Evolutionary conservation across 768 basidiomycete species (phyloP), one percentile per base, ranked within the genome.

Genomic region (Trichaptum fuscoviolaceum): DNA sequence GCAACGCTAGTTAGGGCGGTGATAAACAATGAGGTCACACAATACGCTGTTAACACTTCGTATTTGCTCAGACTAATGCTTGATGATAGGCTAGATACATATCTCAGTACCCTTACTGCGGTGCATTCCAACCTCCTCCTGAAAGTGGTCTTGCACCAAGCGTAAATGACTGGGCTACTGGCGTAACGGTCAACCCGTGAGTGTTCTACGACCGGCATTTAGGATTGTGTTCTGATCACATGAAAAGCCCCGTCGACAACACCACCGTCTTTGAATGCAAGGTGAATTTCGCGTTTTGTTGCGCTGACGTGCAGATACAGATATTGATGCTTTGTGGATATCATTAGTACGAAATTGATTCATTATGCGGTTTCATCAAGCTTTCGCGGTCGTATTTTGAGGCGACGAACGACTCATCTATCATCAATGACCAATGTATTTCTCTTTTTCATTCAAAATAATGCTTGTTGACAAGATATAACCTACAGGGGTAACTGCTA

Each of bases 211-310:
- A 42, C 58, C 23, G 24, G n/a, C 20, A 42, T 24, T 25, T 15
- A 15, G 18, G 26, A 30, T 23, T 65, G 17, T 60, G 42, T 26
- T 63, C 27, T n/a, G 36, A 9, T 20, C 64, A n/a, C 26, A 25
- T 36, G 20, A 24, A 24, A 60, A 92, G 90, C 1, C 87, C 89
- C 5, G 83, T 92, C 24, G 76, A 91, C 70, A 85, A 88, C 66
- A 79, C 81, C 64, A 88, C 84, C 0, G 91, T 93, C 0, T 93
- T 89, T 68, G 91, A 92, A 73, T 93, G 91, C 85, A 93, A 93
- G 81, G 90, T 88, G 65, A 52, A 8, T 30, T 8, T 30, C 8
- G 8, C 30, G 8, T 75, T 65, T 0, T 58, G 18, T 20, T 57
- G 24, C 57, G 57, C 24, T 52, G 35, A 1, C 15, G 35, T 17